These are phyloP conservation scores for Fusarium albidum DNA, from an alignment of 2,329 filamentous ascomycete genomes.

Conservation along the genomic window DNA sequence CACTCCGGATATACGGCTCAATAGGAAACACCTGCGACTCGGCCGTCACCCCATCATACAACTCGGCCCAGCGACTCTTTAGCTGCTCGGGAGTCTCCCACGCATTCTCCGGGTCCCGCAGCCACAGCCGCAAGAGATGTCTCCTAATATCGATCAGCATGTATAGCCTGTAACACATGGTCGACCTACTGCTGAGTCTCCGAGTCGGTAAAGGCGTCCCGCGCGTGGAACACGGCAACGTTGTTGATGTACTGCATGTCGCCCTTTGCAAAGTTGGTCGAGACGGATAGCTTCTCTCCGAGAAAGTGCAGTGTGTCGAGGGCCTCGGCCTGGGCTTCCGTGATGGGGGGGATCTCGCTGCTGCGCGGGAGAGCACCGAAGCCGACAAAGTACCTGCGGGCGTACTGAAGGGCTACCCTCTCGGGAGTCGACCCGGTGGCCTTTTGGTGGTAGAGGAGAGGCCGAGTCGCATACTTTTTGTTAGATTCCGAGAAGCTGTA, in stretches of 20 bases:
- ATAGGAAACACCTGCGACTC: constrained; percentile 22
- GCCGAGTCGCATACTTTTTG: constrained; percentile 14
- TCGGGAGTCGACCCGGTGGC: neutral
- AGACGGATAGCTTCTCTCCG: constrained; percentile 52
- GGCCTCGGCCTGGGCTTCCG: constrained; percentile 59
- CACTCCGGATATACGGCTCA: constrained; percentile 27
- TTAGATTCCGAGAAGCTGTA: constrained; percentile 16
- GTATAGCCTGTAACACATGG: fast-evolving
- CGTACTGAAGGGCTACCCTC: constrained; percentile 19
- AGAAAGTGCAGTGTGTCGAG: constrained; percentile 59
- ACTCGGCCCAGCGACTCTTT: constrained; percentile 17
- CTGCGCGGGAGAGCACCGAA: constrained; percentile 52
- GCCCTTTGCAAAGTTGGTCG: constrained; percentile 55
- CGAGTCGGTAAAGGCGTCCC: constrained; percentile 52
- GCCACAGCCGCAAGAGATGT: constrained; percentile 57
- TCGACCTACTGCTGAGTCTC: constrained; percentile 19
- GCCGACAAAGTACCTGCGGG: constrained; percentile 30
- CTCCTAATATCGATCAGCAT: constrained; percentile 37
- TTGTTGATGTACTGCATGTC: constrained; percentile 66
- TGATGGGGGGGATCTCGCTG: constrained; percentile 61
- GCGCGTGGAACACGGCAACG: constrained; percentile 59
- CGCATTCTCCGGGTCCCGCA: constrained; percentile 55
- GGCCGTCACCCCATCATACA: constrained; percentile 16
- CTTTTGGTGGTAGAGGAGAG: constrained; percentile 19
- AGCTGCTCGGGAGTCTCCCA: constrained; percentile 46